Evolutionary conservation across 2,329 filamentous ascomycete genomes (phyloP).

Genomic region (Cordyceps cicadae): DNA sequence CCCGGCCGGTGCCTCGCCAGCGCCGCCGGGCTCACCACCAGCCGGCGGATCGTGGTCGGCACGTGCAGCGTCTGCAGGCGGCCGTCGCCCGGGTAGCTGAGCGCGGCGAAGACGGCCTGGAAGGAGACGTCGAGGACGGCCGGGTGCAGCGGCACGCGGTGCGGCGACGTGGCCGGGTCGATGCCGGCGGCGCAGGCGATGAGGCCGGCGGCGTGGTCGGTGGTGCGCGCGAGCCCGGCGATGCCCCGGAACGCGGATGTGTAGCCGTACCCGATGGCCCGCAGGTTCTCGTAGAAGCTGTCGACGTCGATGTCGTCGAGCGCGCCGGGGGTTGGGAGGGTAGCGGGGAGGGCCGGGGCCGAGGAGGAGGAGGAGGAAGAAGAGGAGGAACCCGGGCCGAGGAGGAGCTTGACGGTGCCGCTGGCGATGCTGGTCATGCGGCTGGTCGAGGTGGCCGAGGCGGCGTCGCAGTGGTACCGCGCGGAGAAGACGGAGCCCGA

Average conservation of each 20-base stretch:
- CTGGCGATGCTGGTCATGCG: conserved; percentile 6
- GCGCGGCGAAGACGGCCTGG: conserved; percentile 26
- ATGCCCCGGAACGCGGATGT: conserved; percentile 14
- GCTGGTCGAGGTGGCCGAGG: neutral
- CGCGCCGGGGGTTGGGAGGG: neutral
- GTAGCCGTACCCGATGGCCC: conserved; percentile 17
- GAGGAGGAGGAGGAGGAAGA: neutral
- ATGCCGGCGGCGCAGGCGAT: conserved; percentile 4
- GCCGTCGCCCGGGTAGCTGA: conserved; percentile 25
- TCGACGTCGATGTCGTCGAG: conserved; percentile 10
- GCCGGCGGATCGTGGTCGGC: conserved; percentile 19
- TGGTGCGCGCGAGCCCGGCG: conserved; percentile 9
- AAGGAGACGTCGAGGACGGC: conserved; percentile 26
- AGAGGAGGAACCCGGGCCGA: neutral
- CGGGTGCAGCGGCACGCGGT: conserved; percentile 23
- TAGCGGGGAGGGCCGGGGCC: neutral
- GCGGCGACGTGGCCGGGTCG: neutral
- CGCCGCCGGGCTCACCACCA: neutral
- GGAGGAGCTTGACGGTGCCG: conserved; percentile 2
- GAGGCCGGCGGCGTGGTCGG: neutral
- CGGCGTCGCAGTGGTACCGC: neutral
- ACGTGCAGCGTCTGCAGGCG: conserved; percentile 24
- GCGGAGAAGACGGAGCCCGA: neutral
- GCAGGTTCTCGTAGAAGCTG: conserved; percentile 16
- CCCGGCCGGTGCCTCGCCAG: neutral